Evolutionary conservation across 2,329 filamentous ascomycete species (phyloP), one percentile per base, ranked within the genome.

Genomic region (Phyllosticta citribraziliensis): DNA sequence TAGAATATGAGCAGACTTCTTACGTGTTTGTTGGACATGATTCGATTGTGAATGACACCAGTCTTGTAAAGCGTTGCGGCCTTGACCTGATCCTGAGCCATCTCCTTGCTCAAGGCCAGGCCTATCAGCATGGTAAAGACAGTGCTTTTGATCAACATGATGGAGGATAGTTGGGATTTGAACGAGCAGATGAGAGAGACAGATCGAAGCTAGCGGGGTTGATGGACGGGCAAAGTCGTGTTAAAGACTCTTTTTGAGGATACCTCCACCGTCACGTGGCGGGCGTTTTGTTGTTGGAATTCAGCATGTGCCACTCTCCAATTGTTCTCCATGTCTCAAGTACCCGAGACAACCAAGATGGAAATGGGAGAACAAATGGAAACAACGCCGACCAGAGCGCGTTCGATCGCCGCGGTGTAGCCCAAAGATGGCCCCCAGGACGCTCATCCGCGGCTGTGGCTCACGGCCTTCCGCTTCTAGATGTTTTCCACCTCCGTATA

Each of bases 1-100:
- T 17, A 25, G 35, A 55, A 22, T 30, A 63, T 50, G 4, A 56
- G 27, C 30, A n/a, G 22, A n/a, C 1, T 51, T 12, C 63, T 20
- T 33, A 64, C 67, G 57, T 67, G 66, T 65, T 73, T 74, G 64
- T 70, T 67, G 25, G 64, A 65, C 69, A 73, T 70, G 58, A 74
- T 73, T 40, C 60, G 66, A 56, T 70, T 66, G 63, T 76, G 74
- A 35, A 70, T 70, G 50, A 74, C 70, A 8, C 74, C 74, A 47
- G 71, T 73, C 61, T 76, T 73, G 61, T 75, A 76, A 24, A 75
- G 65, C 64, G 72, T 62, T 8, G 71, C 69, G 14, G 68, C 72
- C 63, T 64, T 70, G 62, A 69, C 58, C 62, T 70, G 65, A 57
- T 75, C 71, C 56, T 73, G 71, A 11, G 69, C 66, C 64, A 74